Evolutionary conservation across 192 early-diverging fungal species (phyloP).

Genomic region (Gigaspora rosea): DNA sequence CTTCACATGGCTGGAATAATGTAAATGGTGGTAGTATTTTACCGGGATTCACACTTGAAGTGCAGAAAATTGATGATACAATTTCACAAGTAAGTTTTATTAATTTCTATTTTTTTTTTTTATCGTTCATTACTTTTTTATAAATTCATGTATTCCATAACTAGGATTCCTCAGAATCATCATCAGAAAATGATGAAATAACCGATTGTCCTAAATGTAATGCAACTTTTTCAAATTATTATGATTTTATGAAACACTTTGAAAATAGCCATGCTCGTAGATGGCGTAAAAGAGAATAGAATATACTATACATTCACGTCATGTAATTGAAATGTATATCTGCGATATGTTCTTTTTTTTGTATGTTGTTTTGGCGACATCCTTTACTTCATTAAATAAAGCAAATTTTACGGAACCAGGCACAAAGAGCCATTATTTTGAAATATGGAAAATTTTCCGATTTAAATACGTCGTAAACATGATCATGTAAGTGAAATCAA

Average conservation of each 20-base stretch:
- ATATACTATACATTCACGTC: background rate
- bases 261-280: slow-evolving; percentile 26
- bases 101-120: slow-evolving; percentile 7
- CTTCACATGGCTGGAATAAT: background rate
- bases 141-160: slow-evolving; percentile 13
- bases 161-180: slow-evolving; percentile 27
- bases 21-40: slow-evolving; percentile 24
- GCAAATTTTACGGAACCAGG: background rate
- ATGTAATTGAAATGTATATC: background rate
- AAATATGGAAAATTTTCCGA: background rate
- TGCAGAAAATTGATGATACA: slow-evolving; percentile 14
- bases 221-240: slow-evolving; percentile 20
- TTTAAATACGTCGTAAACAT: background rate
- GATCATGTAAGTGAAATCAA: too few relatives aligned
- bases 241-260: slow-evolving; percentile 29
- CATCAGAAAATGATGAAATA: slow-evolving; percentile 15
- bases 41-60: slow-evolving; percentile 20
- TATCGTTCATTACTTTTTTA: slow-evolving; percentile 16
- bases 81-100: slow-evolving; percentile 24
- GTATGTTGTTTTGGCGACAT: background rate
- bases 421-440: background rate
- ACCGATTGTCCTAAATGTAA: slow-evolving; percentile 22
- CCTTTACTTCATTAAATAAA: background rate
- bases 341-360: background rate
- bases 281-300: slow-evolving; percentile 21